Evolutionary conservation across 2,329 filamentous ascomycete genomes (phyloP).

Genomic region (Verticillium albo-atrum): DNA sequence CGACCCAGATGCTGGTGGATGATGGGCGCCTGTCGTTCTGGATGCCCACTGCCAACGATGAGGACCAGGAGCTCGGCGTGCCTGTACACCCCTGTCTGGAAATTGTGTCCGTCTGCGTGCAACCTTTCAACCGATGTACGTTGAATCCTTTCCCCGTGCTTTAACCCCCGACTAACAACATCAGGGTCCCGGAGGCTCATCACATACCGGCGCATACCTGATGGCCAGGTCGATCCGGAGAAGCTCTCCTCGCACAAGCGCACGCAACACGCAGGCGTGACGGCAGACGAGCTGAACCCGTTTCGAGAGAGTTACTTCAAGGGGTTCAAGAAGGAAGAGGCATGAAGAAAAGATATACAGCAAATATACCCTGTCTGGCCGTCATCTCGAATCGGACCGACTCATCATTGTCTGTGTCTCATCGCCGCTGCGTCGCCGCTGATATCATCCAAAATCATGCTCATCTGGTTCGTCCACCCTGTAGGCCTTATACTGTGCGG

Average conservation of each 20-base stretch:
- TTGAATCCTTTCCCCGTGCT: not conserved
- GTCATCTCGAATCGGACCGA: not conserved
- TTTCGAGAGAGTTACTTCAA: slow-evolving; percentile 57
- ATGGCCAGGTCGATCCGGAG: slow-evolving; percentile 46
- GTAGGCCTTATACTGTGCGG: not conserved
- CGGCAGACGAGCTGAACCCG: slow-evolving; percentile 56
- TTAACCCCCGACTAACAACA: slow-evolving; percentile 7
- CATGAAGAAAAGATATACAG: slow-evolving; percentile 16
- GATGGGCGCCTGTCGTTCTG: slow-evolving; percentile 83
- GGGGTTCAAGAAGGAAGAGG: slow-evolving; percentile 37
- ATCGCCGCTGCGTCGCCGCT: not conserved
- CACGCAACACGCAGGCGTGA: slow-evolving; percentile 34
- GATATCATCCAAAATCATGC: not conserved
- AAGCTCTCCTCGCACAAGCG: slow-evolving; percentile 30
- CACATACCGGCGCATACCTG: slow-evolving; percentile 71
- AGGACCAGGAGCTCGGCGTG: slow-evolving; percentile 70
- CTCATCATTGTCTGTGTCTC: not conserved
- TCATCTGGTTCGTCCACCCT: not conserved
- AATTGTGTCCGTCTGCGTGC: slow-evolving; percentile 71
- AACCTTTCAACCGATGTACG: slow-evolving; percentile 85
- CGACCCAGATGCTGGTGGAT: slow-evolving; percentile 70
- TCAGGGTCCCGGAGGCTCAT: slow-evolving; percentile 83
- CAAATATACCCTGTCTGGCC: not conserved
- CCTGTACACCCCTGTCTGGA: slow-evolving; percentile 74
- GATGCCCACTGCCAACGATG: slow-evolving; percentile 89